These are phyloP conservation scores for Leptodermis oblonga DNA, from an alignment of 257 asterid genomes.

Conservation along the genomic window DNA sequence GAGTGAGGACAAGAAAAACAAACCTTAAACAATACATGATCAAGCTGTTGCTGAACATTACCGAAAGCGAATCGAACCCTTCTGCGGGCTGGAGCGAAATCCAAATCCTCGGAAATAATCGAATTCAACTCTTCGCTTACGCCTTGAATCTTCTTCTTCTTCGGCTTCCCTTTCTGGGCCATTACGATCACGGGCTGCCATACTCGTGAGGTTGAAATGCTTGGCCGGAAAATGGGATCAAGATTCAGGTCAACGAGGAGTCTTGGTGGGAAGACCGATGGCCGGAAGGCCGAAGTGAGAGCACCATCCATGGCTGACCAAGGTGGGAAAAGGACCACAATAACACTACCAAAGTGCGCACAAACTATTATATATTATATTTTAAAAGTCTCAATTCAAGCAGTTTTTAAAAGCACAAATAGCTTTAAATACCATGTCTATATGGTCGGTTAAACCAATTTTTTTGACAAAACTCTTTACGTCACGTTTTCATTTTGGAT, in stretches of 20 bases:
- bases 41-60: conserved; percentile 63
- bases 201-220: conserved; percentile 14
- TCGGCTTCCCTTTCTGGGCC: conserved; percentile 58
- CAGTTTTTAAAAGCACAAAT: too few relatives aligned
- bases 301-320: conserved; percentile 41
- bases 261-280: conserved; percentile 23
- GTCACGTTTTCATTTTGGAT: too few relatives aligned
- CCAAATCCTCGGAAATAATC: conserved; percentile 88
- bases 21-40: conserved; percentile 86
- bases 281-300: conserved; percentile 41
- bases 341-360: background rate
- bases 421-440: too few relatives aligned
- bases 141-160: conserved; percentile 70
- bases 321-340: conserved; percentile 9
- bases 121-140: conserved; percentile 71
- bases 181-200: conserved; percentile 25
- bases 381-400: too few relatives aligned
- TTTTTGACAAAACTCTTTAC: too few relatives aligned
- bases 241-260: conserved; percentile 19
- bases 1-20: background rate
- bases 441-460: too few relatives aligned
- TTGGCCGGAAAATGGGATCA: conserved; percentile 17
- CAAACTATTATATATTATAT: too few relatives aligned
- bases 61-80: conserved; percentile 87
- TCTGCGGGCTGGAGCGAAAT: conserved; percentile 85